Evolutionary conservation across 495 filamentous ascomycete genomes (phyloP).

Genomic region (Collariella sp.): DNA sequence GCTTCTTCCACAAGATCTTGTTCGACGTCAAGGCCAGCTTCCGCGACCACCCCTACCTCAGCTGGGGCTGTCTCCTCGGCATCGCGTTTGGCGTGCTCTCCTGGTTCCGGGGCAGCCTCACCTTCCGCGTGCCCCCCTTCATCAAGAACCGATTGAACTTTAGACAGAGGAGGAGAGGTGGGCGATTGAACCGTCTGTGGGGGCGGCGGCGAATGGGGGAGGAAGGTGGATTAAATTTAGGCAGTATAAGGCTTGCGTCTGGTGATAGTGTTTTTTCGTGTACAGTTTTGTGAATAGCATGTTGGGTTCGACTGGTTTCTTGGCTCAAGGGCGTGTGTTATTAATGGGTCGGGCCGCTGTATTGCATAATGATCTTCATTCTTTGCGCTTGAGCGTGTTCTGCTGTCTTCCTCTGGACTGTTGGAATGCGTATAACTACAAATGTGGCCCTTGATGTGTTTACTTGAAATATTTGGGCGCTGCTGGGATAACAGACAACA

Average conservation of each 20-base stretch:
- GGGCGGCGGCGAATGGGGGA: not conserved
- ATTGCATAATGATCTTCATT: slow-evolving; percentile 9
- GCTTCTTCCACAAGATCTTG: slow-evolving; percentile 64
- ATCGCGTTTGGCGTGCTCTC: slow-evolving; percentile 16
- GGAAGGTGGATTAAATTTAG: slow-evolving; percentile 11
- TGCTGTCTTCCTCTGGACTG: too few relatives aligned
- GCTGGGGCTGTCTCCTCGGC: slow-evolving; percentile 27
- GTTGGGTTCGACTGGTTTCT: not conserved
- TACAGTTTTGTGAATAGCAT: slow-evolving; percentile 1
- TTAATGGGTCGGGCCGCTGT: not conserved
- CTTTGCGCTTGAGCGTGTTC: not conserved
- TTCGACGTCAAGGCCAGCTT: slow-evolving; percentile 64
- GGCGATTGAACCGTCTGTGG: slow-evolving; percentile 8
- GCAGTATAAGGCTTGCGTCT: slow-evolving; percentile 1
- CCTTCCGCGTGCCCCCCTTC: not conserved
- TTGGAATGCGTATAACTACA: too few relatives aligned
- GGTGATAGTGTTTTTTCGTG: not conserved
- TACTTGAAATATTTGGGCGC: too few relatives aligned
- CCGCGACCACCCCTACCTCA: slow-evolving; percentile 63
- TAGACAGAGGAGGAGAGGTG: not conserved
- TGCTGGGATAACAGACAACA: too few relatives aligned
- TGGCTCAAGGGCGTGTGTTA: not conserved
- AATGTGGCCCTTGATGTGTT: too few relatives aligned
- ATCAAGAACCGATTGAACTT: not conserved
- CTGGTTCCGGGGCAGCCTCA: slow-evolving; percentile 11